Evolutionary conservation across 768 basidiomycete genomes (phyloP), one percentile per base, ranked within the genome.

Genomic region (Hericium coralloides): DNA sequence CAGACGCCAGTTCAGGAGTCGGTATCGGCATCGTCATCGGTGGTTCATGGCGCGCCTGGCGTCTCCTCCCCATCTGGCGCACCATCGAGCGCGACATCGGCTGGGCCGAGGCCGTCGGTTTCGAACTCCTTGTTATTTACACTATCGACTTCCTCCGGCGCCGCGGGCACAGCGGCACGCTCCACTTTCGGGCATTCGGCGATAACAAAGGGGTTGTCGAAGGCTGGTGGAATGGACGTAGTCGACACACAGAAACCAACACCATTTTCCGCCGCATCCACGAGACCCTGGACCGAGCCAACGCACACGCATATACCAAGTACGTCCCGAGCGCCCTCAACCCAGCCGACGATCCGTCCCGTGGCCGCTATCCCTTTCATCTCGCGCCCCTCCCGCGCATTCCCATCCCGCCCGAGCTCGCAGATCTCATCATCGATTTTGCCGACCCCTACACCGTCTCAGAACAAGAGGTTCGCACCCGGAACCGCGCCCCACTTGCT

Each of bases 311-410:
- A 38, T 64, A 70, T 66, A 67, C 71, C 1, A 12, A 48, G 1
- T 77, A 77, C 45, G 57, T 76, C 25, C 56, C 59, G 0, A 76
- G 74, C 55, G 58, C 55, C 12, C 9, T 58, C 0, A 79, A 80
- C 59, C 70, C 72, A 10, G 72, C 73, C 0, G 73, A 77, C 55
- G 38, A 12, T 0, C 72, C 75, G 1, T 79, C 74, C 0, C 17
- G 70, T 7, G 74, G 76, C 0, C 48, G 59, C 12, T 73, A 70
- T 53, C 61, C 61, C 0, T 25, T 57, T 0, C 6, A 17, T 3
- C 5, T 51, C 22, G 49, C 57, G 48, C 69, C 70, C 26, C 70
- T 77, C 15, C 72, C 73, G 1, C 37, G 56, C 1, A 56, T 72
- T 38, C 43, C 51, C 2, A 66, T 75, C 49, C 75, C 73, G 5